phyloP scores from a whole-genome alignment of 805 yeast species.

The Cyberlindnera saturnus region DNA sequence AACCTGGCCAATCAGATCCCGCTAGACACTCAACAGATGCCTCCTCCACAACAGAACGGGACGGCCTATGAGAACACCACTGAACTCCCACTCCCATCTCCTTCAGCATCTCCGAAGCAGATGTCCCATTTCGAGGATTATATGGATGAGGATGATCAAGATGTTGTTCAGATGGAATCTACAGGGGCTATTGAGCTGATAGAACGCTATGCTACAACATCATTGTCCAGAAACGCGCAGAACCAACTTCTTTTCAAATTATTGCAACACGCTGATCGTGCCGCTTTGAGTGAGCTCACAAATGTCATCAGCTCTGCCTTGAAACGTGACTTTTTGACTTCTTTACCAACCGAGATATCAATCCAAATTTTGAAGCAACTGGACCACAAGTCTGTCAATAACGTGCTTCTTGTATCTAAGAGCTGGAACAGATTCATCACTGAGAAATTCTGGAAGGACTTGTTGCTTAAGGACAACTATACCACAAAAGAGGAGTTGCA shows the following conservation, averaged over 20 bases:
- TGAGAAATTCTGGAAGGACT: slow-evolving; percentile 61
- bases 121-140: slow-evolving; percentile 15
- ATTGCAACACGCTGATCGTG: slow-evolving; percentile 52
- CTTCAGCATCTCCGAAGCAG: slow-evolving; percentile 55
- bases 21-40: slow-evolving; percentile 1
- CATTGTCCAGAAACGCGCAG: slow-evolving; percentile 39
- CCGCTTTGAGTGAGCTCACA: slow-evolving; percentile 55
- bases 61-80: slow-evolving; percentile 3
- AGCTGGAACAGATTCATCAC: slow-evolving; percentile 66
- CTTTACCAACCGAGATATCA: slow-evolving; percentile 72
- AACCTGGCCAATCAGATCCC: slow-evolving; percentile 17
- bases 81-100: slow-evolving; percentile 62
- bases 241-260: slow-evolving; percentile 48
- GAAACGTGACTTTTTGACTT: slow-evolving; percentile 64
- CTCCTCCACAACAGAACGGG: neutral
- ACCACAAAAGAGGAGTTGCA: slow-evolving; percentile 41
- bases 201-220: slow-evolving; percentile 9
- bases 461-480: slow-evolving; percentile 58
- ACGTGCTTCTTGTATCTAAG: slow-evolving; percentile 57
- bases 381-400: slow-evolving; percentile 55
- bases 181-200: slow-evolving; percentile 7
- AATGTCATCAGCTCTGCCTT: slow-evolving; percentile 47
- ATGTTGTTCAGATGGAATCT: slow-evolving; percentile 6
- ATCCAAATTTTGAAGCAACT: slow-evolving; percentile 57
- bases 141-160: slow-evolving; percentile 8